A percentile compares a stretch with the other conserved stretches of the same genome.
These are phyloP conservation scores for Westerdykella sp. DNA, from an alignment of 2,329 filamentous ascomycete genomes.

Conservation along the genomic window DNA sequence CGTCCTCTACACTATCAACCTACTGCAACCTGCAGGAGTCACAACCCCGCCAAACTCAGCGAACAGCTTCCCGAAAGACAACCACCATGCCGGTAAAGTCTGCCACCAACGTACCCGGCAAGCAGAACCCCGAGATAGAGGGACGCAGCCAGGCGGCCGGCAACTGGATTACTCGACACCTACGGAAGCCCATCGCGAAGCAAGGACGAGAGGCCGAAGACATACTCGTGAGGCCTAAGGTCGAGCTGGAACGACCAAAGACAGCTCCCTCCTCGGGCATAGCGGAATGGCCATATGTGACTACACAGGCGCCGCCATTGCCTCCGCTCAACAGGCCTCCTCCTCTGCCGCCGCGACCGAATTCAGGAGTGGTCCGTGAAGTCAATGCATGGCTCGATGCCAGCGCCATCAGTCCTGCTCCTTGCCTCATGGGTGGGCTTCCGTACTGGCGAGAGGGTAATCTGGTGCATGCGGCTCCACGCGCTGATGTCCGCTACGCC, in stretches of 20 bases:
- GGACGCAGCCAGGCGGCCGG: neutral
- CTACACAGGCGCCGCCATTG: conserved; percentile 7
- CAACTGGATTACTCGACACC: conserved; percentile 22
- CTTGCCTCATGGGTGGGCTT: conserved; percentile 29
- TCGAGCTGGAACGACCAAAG: conserved; percentile 15
- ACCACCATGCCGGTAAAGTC: neutral
- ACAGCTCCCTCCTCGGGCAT: conserved; percentile 19
- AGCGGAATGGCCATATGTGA: neutral
- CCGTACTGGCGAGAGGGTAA: conserved; percentile 27
- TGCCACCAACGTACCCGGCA: conserved; percentile 1
- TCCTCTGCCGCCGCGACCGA: conserved; percentile 18
- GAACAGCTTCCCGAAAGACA: neutral
- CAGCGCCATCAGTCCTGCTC: conserved; percentile 19
- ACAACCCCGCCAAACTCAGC: neutral
- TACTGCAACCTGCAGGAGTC: neutral
- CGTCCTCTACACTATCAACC: too few species aligned
- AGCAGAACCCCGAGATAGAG: conserved; percentile 13
- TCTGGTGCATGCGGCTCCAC: conserved; percentile 3
- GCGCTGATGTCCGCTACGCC: conserved; percentile 20
- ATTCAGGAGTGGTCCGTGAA: conserved; percentile 21
- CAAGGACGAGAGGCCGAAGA: conserved; percentile 6
- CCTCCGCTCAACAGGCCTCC: conserved; percentile 11
- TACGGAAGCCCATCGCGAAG: conserved; percentile 16
- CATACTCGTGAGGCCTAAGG: conserved; percentile 3
- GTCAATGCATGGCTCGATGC: conserved; percentile 32